Conservation (phyloP, 2,329 filamentous ascomycete genomes). For the Penicillium sp. region DNA sequence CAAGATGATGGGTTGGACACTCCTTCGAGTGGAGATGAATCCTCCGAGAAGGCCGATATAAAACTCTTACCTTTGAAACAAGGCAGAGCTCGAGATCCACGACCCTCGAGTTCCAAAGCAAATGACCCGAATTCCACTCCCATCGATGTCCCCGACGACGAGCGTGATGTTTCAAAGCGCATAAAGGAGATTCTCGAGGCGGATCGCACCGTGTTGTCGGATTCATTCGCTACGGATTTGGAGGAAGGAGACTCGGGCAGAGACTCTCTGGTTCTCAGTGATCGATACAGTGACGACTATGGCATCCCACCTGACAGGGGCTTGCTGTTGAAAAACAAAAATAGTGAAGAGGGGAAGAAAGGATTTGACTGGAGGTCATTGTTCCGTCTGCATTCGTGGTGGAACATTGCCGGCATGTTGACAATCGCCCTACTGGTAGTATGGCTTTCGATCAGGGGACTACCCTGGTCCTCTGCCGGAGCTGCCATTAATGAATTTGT, state of each 20-base stretch:
- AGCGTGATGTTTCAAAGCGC: conserved; percentile 16
- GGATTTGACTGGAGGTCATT: conserved; percentile 8
- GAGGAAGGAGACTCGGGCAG: conserved; percentile 17
- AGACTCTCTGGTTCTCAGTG: conserved; percentile 10
- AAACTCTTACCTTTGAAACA: conserved; percentile 16
- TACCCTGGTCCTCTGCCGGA: conserved; percentile 6
- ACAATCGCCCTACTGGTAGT: conserved; percentile 17
- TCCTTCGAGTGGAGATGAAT: conserved; percentile 14
- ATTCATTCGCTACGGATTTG: conserved; percentile 23
- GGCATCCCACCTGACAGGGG: conserved; percentile 15
- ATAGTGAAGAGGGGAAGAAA: not conserved
- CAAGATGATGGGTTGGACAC: not conserved
- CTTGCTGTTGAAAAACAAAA: not conserved
- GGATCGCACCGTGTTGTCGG: conserved; percentile 12
- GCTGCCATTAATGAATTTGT: conserved; percentile 14
- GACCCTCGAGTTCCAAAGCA: conserved; percentile 4
- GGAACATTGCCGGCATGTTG: conserved; percentile 16
- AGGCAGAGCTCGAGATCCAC: not conserved
- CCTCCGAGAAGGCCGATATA: conserved; percentile 13
- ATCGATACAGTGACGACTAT: conserved; percentile 18
- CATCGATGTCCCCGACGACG: conserved; percentile 7
- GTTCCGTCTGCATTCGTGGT: conserved; percentile 20
- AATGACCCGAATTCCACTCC: not conserved
- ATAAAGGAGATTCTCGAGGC: conserved; percentile 20
- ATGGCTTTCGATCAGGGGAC: conserved; percentile 18